Base-by-base conservation (phyloP, 169 alveolate genomes). In the Eimeria praecox region DNA sequence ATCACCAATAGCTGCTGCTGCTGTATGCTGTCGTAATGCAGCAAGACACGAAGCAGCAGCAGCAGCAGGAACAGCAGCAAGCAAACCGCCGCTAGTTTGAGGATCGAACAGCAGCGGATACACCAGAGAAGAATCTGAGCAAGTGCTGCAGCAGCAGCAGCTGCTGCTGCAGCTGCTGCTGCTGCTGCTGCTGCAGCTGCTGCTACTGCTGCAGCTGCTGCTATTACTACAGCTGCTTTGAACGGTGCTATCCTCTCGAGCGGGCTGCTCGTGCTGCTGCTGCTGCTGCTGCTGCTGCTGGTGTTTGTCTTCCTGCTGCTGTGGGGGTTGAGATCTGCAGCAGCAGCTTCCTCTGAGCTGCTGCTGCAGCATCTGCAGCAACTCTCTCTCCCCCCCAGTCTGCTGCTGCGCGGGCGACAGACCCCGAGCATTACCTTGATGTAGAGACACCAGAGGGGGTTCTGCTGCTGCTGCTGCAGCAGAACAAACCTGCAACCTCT, bases 31-130 rank as follows among this genome's bases (percentile, higher is more conserved):
- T 64, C 95, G 49, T 52, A 94, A 82, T 33, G 69, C 80, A 27
- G 27, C 35, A 5, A 94, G 49, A 64, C 96, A 94, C n/a, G 91
- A 80, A 49, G 80, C 83, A 10, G 96, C 96, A n/a, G 66, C 59
- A 14, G 27, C 42, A 38, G 94, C 91, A 49, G 56, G 56, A 5
- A 49, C 56, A 49, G 12, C 56, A 18, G 95, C 94, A 54, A 94
- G 71, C 33, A 94, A 75, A 10, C 96, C 96, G 12, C 96, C 96
- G 18, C 95, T 85, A 5, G 96, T 94, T 35, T 94, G 96, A 24
- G 96, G 96, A 71, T 94, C 96, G 44, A 94, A 94, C 46, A 94
- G 86, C 80, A 94, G 64, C 42, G 96, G 96, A 62, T 73, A 64
- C 33, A 40, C 54, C 44, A 54, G 30, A 24, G 96, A 86, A 4